Conservation (phyloP, 2,329 filamentous ascomycete genomes). For the Biscogniauxia mediterranea region DNA sequence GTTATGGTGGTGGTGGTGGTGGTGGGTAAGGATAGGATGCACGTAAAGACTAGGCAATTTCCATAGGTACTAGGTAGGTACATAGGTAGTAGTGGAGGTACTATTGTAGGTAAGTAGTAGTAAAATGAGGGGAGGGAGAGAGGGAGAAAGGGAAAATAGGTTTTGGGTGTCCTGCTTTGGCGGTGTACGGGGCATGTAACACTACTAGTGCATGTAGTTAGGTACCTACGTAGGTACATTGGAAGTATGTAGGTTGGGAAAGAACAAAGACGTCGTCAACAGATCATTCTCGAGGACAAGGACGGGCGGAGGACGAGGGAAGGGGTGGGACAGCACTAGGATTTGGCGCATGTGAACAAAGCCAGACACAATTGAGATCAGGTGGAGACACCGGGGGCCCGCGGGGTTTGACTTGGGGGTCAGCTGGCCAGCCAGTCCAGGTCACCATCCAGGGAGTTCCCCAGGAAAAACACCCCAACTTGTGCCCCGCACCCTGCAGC, state of each 20-base stretch:
- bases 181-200: neutral
- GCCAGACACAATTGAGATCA: slow-evolving; percentile 8
- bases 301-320: too few relatives aligned
- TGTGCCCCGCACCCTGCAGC: too few relatives aligned
- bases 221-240: too few relatives aligned
- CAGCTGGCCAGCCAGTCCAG: neutral
- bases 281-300: neutral
- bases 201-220: too few relatives aligned
- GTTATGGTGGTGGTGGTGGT: too few relatives aligned
- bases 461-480: neutral
- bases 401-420: neutral
- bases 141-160: too few relatives aligned
- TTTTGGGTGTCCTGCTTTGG: neutral
- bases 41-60: too few relatives aligned
- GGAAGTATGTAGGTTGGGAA: too few relatives aligned
- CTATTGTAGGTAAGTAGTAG: neutral
- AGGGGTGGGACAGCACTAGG: neutral
- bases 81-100: too few relatives aligned
- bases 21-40: too few relatives aligned
- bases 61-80: neutral
- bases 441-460: neutral
- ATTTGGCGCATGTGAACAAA: slow-evolving; percentile 15
- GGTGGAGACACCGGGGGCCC: slow-evolving; percentile 9
- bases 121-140: too few relatives aligned
- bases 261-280: neutral